Percentiles rank a stretch among this genome's conserved stretches.
phyloP scores from a whole-genome alignment of 176 grass and related monocot genomes.

The Aechmea fasciata region DNA sequence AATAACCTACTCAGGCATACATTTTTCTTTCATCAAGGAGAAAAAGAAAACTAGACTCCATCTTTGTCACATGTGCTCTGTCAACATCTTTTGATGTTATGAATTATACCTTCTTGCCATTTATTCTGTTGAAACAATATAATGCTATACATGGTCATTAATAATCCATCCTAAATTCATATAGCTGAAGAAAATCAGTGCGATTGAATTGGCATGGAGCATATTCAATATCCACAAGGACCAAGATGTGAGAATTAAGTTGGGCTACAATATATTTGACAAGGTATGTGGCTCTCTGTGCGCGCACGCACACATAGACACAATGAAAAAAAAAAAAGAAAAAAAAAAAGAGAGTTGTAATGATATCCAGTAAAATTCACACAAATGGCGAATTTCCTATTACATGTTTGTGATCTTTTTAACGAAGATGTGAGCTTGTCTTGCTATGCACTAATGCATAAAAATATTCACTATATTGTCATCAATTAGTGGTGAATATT shows the following conservation, averaged over 20 bases:
- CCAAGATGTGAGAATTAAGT: slow-evolving; percentile 88
- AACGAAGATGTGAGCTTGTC: too few species aligned
- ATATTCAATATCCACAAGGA: slow-evolving; percentile 62
- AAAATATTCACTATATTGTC: too few species aligned
- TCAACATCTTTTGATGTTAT: background rate
- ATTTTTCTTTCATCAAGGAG: too few species aligned
- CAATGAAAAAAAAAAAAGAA: too few species aligned
- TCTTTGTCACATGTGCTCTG: too few species aligned
- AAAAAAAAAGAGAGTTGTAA: background rate
- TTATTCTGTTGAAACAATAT: background rate
- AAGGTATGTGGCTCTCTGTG: slow-evolving; percentile 32
- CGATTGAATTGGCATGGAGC: slow-evolving; percentile 63
- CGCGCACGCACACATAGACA: background rate
- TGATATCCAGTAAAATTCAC: background rate
- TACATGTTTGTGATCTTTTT: too few species aligned
- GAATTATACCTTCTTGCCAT: background rate
- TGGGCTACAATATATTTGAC: slow-evolving; percentile 48
- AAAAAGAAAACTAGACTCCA: too few species aligned
- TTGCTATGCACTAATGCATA: too few species aligned
- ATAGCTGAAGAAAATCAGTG: slow-evolving; percentile 39
- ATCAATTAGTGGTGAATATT: too few species aligned
- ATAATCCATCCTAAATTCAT: background rate
- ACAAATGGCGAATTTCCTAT: too few species aligned
- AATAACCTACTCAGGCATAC: too few species aligned
- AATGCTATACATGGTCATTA: background rate